Percentiles rank a stretch among this genome's conserved stretches.
Conservation (phyloP, 2,329 filamentous ascomycete species). For the Alternaria angustiovoidea region DNA sequence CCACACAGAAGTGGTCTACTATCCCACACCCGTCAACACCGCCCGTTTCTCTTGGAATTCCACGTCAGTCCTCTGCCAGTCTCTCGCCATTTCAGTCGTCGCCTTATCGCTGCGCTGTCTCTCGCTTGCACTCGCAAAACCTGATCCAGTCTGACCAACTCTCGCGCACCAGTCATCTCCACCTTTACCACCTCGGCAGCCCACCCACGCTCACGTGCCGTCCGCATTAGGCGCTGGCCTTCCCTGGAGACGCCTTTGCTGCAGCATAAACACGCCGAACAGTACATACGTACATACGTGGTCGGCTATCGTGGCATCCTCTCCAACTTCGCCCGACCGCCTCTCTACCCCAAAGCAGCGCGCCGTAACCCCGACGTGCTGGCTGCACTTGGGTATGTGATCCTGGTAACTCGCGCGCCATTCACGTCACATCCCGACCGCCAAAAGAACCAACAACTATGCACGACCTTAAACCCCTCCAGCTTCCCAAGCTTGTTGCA, state of each 20-base stretch:
- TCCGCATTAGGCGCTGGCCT: slow-evolving; percentile 41
- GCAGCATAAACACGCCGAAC: slow-evolving; percentile 39
- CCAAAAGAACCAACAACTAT: slow-evolving; percentile 32
- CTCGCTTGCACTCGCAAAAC: slow-evolving; percentile 8
- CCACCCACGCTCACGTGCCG: slow-evolving; percentile 42
- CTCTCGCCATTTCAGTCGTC: slow-evolving; percentile 2
- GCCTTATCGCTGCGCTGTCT: slow-evolving; percentile 12
- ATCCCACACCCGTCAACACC: slow-evolving; percentile 34
- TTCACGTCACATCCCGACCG: slow-evolving; percentile 37
- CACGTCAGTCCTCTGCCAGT: slow-evolving; percentile 29
- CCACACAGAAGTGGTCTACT: slow-evolving; percentile 37
- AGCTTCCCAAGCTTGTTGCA: slow-evolving; percentile 51
- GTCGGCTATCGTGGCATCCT: slow-evolving; percentile 51
- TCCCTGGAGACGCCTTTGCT: slow-evolving; percentile 19
- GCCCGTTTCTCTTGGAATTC: slow-evolving; percentile 28
- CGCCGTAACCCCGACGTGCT: slow-evolving; percentile 26
- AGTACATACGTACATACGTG: slow-evolving; percentile 49
- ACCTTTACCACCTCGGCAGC: slow-evolving; percentile 26
- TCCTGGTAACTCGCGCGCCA: slow-evolving; percentile 40
- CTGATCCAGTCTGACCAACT: slow-evolving; percentile 8
- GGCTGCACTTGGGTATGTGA: slow-evolving; percentile 46
- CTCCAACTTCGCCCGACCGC: slow-evolving; percentile 43
- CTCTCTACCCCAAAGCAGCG: slow-evolving; percentile 35
- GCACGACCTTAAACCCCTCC: slow-evolving; percentile 52
- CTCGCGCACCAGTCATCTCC: slow-evolving; percentile 23